Evolutionary conservation across 805 yeast genomes (phyloP).

Genomic region (Yarrowia deformans): DNA sequence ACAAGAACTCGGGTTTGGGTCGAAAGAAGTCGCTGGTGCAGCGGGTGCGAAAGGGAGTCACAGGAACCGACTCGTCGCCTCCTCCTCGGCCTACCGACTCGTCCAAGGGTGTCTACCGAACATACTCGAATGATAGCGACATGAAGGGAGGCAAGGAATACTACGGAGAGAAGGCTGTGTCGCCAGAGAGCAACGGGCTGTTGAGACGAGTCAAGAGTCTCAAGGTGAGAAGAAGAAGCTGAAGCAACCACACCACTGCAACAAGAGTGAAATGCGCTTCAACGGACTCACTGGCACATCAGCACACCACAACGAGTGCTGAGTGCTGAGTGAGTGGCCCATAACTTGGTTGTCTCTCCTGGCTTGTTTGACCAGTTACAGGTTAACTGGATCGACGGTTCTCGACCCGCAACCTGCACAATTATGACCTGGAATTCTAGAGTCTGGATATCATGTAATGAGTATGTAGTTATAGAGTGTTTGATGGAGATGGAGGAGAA

Average conservation of each 20-base stretch:
- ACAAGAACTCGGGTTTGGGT: constrained; percentile 59
- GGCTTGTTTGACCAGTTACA: not conserved
- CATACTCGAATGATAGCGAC: constrained; percentile 40
- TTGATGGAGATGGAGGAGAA: not conserved
- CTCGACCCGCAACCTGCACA: constrained; percentile 2
- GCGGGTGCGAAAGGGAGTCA: constrained; percentile 55
- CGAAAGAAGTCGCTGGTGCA: constrained; percentile 87
- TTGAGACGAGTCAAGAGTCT: constrained; percentile 88
- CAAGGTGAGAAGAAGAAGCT: constrained; percentile 58
- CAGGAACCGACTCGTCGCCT: constrained; percentile 45
- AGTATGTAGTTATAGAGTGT: constrained; percentile 26
- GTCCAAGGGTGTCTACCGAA: constrained; percentile 35
- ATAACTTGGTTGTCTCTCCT: constrained; percentile 1
- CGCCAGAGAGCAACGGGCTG: constrained; percentile 52
- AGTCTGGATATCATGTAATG: constrained; percentile 21
- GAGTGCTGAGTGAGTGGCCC: not conserved
- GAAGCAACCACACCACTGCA: not conserved
- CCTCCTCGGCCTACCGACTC: constrained; percentile 41
- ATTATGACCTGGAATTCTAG: constrained; percentile 14
- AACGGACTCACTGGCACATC: not conserved
- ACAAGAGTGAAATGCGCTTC: not conserved
- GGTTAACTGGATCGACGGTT: not conserved
- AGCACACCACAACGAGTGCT: not conserved
- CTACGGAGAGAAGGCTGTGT: constrained; percentile 40
- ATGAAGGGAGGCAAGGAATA: constrained; percentile 40